Percentiles rank a stretch among this genome's conserved stretches.
Conservation (phyloP, 208 protist genomes). For the Porcisia hertigi region DNA sequence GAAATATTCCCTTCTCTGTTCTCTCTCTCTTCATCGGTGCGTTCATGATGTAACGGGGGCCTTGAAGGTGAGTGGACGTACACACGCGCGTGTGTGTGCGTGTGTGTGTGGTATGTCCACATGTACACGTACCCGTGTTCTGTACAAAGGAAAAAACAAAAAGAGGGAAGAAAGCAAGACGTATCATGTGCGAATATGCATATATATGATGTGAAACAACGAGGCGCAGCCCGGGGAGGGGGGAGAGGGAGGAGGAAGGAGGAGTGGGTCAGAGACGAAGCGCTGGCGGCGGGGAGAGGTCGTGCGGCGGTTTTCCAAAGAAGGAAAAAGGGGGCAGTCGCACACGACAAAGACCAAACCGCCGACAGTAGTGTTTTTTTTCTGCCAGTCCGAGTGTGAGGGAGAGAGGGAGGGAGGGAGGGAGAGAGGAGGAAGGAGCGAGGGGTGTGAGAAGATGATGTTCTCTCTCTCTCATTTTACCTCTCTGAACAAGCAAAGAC, state of each 20-base stretch:
- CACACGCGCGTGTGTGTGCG: not conserved
- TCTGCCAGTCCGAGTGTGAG: too few relatives aligned
- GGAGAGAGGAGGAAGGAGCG: too few relatives aligned
- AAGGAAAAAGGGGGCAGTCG: not conserved
- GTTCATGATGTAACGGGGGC: too few relatives aligned
- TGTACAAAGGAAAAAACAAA: constrained; percentile 1
- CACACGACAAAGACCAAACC: not conserved
- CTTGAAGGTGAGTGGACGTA: not conserved
- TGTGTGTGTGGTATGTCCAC: not conserved
- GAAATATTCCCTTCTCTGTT: too few relatives aligned
- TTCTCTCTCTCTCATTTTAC: too few relatives aligned
- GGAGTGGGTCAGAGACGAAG: not conserved
- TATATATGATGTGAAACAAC: too few relatives aligned
- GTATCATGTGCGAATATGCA: not conserved
- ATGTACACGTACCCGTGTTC: not conserved
- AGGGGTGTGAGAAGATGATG: too few relatives aligned
- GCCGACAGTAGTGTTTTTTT: too few relatives aligned
- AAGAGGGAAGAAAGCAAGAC: constrained; percentile 20
- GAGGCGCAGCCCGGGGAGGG: not conserved
- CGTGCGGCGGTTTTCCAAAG: not conserved
- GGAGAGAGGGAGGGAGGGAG: too few relatives aligned
- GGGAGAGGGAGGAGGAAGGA: not conserved
- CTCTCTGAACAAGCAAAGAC: too few relatives aligned
- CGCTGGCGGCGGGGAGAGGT: not conserved
- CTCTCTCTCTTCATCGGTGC: too few relatives aligned